These are phyloP conservation scores for Teunomyces aglyptinius DNA, from an alignment of 805 yeast genomes.

Conservation along the genomic window DNA sequence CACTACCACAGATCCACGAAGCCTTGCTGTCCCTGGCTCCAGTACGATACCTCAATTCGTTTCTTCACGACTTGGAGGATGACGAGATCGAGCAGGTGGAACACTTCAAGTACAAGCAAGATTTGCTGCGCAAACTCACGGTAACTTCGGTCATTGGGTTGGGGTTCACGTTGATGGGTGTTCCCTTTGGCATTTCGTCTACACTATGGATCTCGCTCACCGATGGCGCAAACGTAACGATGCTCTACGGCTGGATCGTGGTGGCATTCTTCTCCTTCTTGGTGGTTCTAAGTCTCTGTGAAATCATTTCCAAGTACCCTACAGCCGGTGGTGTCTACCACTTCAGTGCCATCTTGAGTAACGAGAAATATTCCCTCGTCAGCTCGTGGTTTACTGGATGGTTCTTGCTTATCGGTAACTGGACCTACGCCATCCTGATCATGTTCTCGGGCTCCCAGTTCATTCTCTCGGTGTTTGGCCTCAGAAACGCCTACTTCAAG, in stretches of 20 bases:
- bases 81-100: slow-evolving; percentile 59
- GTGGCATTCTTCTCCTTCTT: slow-evolving; percentile 62
- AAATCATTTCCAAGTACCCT: slow-evolving; percentile 74
- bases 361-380: slow-evolving; percentile 51
- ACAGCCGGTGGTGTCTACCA: slow-evolving; percentile 77
- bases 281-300: slow-evolving; percentile 72
- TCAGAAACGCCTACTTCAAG: slow-evolving; percentile 57
- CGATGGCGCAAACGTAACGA: slow-evolving; percentile 77
- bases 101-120: slow-evolving; percentile 72
- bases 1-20: background rate
- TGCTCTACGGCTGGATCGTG: slow-evolving; percentile 70
- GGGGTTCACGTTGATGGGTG: slow-evolving; percentile 80
- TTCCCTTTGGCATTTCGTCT: slow-evolving; percentile 74
- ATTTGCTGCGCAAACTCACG: slow-evolving; percentile 63
- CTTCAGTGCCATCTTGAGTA: slow-evolving; percentile 69
- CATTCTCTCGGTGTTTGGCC: slow-evolving; percentile 62
- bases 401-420: slow-evolving; percentile 69
- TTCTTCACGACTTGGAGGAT: slow-evolving; percentile 28
- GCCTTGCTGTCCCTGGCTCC: slow-evolving; percentile 4
- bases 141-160: slow-evolving; percentile 71
- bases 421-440: slow-evolving; percentile 74
- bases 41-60: slow-evolving; percentile 5
- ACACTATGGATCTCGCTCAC: slow-evolving; percentile 68
- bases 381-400: slow-evolving; percentile 81
- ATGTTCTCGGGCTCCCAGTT: slow-evolving; percentile 77